Evolutionary conservation across 2,329 filamentous ascomycete genomes (phyloP).

Genomic region (Alternaria gansuensis): DNA sequence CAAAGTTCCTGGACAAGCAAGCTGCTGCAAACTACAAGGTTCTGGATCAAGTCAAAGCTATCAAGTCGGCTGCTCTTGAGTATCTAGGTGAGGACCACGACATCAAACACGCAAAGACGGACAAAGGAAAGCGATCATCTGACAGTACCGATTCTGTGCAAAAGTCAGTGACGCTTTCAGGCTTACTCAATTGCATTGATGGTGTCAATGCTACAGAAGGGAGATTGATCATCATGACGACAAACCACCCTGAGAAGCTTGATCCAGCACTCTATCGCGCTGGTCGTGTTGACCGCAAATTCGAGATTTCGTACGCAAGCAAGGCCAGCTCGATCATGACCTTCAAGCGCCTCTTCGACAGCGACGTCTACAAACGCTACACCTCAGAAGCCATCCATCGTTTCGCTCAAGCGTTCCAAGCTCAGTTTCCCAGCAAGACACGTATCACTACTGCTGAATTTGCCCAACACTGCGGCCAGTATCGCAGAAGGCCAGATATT

Average conservation of each 20-base stretch:
- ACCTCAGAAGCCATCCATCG: constrained; percentile 17
- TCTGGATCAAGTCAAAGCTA: constrained; percentile 4
- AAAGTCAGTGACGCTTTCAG: constrained; percentile 64
- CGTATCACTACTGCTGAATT: constrained; percentile 24
- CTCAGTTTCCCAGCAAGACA: constrained; percentile 18
- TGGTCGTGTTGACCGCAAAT: constrained; percentile 78
- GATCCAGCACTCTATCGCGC: constrained; percentile 77
- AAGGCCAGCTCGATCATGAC: constrained; percentile 16
- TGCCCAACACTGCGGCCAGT: constrained; percentile 18
- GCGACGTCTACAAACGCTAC: constrained; percentile 4
- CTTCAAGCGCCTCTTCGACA: constrained; percentile 19
- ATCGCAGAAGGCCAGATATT: constrained; percentile 20
- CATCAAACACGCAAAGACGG: constrained; percentile 4
- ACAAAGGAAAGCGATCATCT: neutral
- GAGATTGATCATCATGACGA: constrained; percentile 80
- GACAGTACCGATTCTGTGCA: neutral
- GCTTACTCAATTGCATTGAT: constrained; percentile 81
- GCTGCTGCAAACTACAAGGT: neutral
- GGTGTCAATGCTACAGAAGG: constrained; percentile 80
- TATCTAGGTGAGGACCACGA: constrained; percentile 11
- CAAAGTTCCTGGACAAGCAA: constrained; percentile 4
- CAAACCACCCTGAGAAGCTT: constrained; percentile 75
- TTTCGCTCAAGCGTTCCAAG: constrained; percentile 21
- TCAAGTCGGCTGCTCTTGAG: neutral
- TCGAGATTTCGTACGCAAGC: constrained; percentile 63